These are phyloP conservation scores for Pyracantha coccinea DNA, from an alignment of 331 rosid species.

Conservation along the genomic window DNA sequence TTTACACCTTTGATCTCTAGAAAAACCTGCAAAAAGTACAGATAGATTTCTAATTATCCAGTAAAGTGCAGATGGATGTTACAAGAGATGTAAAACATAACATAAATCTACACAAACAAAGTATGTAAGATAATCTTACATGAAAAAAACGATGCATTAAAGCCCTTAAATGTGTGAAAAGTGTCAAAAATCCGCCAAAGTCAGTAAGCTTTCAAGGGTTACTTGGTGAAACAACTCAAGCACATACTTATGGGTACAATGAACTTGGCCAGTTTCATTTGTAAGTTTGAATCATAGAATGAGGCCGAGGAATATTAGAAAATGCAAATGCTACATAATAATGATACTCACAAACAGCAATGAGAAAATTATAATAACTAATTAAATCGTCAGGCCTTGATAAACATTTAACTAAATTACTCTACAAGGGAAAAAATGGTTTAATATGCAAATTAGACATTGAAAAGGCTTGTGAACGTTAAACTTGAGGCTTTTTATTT, in stretches of 20 bases:
- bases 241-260: not conserved
- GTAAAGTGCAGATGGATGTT: conserved; percentile 7
- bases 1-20: conserved; percentile 72
- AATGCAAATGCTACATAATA: too few species aligned
- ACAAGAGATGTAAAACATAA: not conserved
- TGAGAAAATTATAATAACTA: not conserved
- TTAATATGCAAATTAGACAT: not conserved
- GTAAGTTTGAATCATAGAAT: not conserved
- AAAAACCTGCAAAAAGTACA: conserved; percentile 64
- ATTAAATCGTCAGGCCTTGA: not conserved
- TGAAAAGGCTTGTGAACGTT: not conserved
- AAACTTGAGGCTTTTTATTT: too few species aligned
- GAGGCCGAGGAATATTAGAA: not conserved
- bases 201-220: not conserved
- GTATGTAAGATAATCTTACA: not conserved
- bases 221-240: not conserved
- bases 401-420: not conserved
- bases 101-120: not conserved
- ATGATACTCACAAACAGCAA: not conserved
- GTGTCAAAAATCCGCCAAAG: not conserved
- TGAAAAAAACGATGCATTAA: not conserved
- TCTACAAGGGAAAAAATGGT: not conserved
- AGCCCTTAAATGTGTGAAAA: not conserved
- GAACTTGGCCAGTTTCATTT: not conserved
- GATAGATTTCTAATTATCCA: conserved; percentile 8